These are phyloP conservation scores for Bruguiera parviflora DNA, from an alignment of 345 rosid species.

Conservation along the genomic window DNA sequence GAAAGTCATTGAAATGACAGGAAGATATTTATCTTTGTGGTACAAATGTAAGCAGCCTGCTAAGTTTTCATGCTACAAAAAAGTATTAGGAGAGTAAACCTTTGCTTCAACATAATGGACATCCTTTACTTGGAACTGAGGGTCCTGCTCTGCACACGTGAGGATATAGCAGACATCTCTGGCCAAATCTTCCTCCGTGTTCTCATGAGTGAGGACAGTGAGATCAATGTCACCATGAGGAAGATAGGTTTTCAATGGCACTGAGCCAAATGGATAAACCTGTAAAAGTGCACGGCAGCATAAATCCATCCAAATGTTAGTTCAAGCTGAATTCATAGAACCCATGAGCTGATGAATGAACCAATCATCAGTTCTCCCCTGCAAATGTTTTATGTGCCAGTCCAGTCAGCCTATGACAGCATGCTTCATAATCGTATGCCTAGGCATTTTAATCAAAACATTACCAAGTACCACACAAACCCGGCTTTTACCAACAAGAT, in stretches of 20 bases:
- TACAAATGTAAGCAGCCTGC: neutral
- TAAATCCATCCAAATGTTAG: slow-evolving; percentile 10
- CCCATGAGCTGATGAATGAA: slow-evolving; percentile 9
- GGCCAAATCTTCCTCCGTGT: slow-evolving; percentile 29
- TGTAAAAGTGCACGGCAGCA: slow-evolving; percentile 8
- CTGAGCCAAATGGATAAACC: slow-evolving; percentile 32
- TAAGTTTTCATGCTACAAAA: slow-evolving; percentile 3
- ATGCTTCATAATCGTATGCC: slow-evolving; percentile 4
- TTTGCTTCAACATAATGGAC: slow-evolving; percentile 29
- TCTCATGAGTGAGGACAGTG: slow-evolving; percentile 14
- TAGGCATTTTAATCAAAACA: neutral
- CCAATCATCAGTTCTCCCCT: neutral
- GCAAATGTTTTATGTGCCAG: neutral
- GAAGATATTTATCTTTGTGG: neutral
- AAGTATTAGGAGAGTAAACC: slow-evolving; percentile 25
- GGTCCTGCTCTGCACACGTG: slow-evolving; percentile 13
- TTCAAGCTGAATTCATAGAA: neutral
- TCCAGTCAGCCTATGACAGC: slow-evolving; percentile 6
- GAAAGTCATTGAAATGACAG: slow-evolving; percentile 8
- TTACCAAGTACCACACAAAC: neutral
- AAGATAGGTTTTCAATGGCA: slow-evolving; percentile 33
- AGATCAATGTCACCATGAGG: slow-evolving; percentile 39
- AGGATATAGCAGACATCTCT: slow-evolving; percentile 21
- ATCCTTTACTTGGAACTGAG: slow-evolving; percentile 19
- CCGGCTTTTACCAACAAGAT: neutral